Evolutionary conservation across 306 rosid species (phyloP), one percentile per base, ranked within the genome.

Genomic region (Lathyrus sativus): DNA sequence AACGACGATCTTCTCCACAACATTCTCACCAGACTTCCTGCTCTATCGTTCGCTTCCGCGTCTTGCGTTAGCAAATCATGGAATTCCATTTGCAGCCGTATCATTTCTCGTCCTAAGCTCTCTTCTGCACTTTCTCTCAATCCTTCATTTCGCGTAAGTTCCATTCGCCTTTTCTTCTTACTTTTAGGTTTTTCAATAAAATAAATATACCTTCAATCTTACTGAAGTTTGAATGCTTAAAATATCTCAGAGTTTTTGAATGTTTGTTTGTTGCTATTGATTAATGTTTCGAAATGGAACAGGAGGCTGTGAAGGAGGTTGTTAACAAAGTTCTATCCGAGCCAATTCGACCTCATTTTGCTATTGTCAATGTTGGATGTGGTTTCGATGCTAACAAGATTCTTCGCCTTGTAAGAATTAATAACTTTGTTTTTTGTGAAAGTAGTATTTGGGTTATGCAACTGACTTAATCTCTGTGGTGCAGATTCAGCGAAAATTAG

Each of bases 321-420:
- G 35, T 85, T 8, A 58, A 74, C 9, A 86, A 83, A 77, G 87
- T 88, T 72, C 79, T 88, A 1, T 84, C 84, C 4, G 89, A 83
- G 80, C 92, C 97, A 11, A 91, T 88, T 48, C 85, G 95, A 13
- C 95, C 95, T 0, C 68, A 81, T 71, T 90, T 90, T 51, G 85
- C 86, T 37, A 74, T 89, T 54, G 90, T 77, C 63, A 80, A 75
- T 31, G 42, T 86, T 49, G 95, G 95, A 13, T 37, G 70, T 59
- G 92, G 88, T 39, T 88, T 79, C 51, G 56, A 44, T 0, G 19
- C 79, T 28, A 15, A 17, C 51, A 76, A 42, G 22, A 74, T 81
- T 69, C 50, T 80, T 54, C 38, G 19, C 15, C 92, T 81, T 57
- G 95, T 88, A 86, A 28, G n/a, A 42, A 31, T 22, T 51, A 6